Evolutionary conservation across 2,329 filamentous ascomycete genomes (phyloP), one percentile per base, ranked within the genome.

Genomic region (Cladobotryum mycophilum): DNA sequence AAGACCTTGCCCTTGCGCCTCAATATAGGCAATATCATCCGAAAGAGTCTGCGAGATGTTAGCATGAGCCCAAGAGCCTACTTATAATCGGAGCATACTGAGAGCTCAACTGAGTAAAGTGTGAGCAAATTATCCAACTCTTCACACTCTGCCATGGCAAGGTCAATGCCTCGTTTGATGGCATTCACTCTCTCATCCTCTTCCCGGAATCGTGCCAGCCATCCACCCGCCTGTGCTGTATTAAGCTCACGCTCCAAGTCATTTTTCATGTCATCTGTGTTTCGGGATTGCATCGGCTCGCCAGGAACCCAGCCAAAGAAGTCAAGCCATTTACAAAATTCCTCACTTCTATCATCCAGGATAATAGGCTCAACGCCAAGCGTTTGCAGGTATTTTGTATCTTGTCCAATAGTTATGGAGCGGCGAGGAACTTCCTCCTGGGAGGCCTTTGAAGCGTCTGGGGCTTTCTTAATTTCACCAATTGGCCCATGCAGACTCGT

Each of bases 1-100:
- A 43, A 99, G 74, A 74, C 93, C 93, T 70, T 99, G 92, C 6
- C 89, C 91, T 68, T 99, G 93, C 2, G 93, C 90, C 71, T 99
- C 93, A 57, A 99, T 97, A 65, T 95, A 97, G 3, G 90, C 85
- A 60, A 99, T 95, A 61, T 99, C 93, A 45, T 97, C 92, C 51
- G 91, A 90, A 30, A 99, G 77, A 45, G 91, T 97, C 86, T 95
- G 62, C 20, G 15, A 2, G 18, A 12, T 41, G 42, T 52, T 20
- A 52, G 50, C 41, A 41, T 36, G 40, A 36, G 18, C 4, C 18
- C 18, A 5, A 2, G 5, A 14, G 33, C n/a, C 34, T n/a, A 9
- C 33, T 6, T 8, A 8, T 8, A 50, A 14, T 34, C 20, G 12
- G 15, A 15, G 70, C 86, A 74, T 78, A 92, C 88, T 61, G 89